phyloP scores from a whole-genome alignment of 495 filamentous ascomycete species.

The Jackrogersella multiformis region DNA sequence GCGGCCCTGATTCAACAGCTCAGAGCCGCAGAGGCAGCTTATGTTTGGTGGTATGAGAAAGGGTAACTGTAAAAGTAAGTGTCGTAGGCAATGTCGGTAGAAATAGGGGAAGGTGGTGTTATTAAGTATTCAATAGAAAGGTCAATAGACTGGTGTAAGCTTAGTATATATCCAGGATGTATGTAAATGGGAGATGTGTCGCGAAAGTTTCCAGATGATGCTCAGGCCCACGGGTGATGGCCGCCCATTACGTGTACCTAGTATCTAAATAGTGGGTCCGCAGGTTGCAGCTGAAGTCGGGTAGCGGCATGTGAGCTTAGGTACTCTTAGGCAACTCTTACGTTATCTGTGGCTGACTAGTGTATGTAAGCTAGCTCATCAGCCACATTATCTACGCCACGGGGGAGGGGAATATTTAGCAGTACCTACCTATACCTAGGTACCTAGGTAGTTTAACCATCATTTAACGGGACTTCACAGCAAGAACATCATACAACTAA shows the following conservation, averaged over 20 bases:
- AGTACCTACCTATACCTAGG: too few species aligned
- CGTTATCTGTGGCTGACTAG: too few species aligned
- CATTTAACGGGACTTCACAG: too few species aligned
- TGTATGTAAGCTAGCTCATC: too few species aligned
- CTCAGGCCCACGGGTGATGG: constrained; percentile 15
- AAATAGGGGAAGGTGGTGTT: constrained; percentile 5
- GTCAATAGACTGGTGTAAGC: constrained; percentile 12
- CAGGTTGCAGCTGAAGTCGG: too few species aligned
- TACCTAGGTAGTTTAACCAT: too few species aligned
- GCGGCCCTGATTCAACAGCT: constrained; percentile 36
- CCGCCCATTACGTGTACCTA: constrained; percentile 37
- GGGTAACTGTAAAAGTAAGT: constrained; percentile 8
- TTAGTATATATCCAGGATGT: neutral
- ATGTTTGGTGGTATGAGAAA: neutral
- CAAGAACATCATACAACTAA: too few species aligned
- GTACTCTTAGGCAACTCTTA: too few species aligned
- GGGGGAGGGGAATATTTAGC: too few species aligned
- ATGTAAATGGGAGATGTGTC: constrained; percentile 5
- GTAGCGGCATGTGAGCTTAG: too few species aligned
- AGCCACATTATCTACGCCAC: too few species aligned
- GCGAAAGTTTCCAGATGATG: constrained; percentile 2
- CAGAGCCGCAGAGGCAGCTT: constrained; percentile 39
- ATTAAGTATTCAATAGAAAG: constrained; percentile 21
- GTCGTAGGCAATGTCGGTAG: neutral
- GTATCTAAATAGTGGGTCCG: too few species aligned